phyloP scores from a whole-genome alignment of 331 rosid species.

The Rosa hybrid region DNA sequence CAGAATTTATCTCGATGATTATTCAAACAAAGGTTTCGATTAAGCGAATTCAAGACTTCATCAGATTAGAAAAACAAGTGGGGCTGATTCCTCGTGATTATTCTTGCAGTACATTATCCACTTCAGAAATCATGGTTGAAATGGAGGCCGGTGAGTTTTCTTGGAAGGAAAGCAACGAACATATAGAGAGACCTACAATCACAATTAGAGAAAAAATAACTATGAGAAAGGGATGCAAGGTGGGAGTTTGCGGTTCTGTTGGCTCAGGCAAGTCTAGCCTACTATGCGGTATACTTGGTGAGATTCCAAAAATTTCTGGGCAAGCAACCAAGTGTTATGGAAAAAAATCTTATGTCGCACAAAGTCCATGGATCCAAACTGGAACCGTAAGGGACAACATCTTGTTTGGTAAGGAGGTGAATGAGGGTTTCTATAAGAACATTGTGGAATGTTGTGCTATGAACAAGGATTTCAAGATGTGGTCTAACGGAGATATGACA shows the following conservation, averaged over 20 bases:
- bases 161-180: constrained; percentile 59
- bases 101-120: too few relatives aligned
- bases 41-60: constrained; percentile 62
- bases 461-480: constrained; percentile 58
- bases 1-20: constrained; percentile 88
- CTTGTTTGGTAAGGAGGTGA: constrained; percentile 75
- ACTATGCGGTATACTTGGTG: constrained; percentile 68
- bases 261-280: constrained; percentile 98
- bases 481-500: constrained; percentile 32
- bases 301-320: constrained; percentile 79
- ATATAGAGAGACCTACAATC: constrained; percentile 53
- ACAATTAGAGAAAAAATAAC: constrained; percentile 45
- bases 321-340: constrained; percentile 50
- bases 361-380: constrained; percentile 90
- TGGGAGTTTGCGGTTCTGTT: constrained; percentile 87
- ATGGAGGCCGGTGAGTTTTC: constrained; percentile 61
- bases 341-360: constrained; percentile 76
- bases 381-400: constrained; percentile 85
- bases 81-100: constrained; percentile 32
- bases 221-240: constrained; percentile 60
- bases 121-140: constrained; percentile 46
- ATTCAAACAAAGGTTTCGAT: constrained; percentile 84
- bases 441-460: constrained; percentile 82
- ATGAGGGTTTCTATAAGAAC: constrained; percentile 44
- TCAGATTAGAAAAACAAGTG: constrained; percentile 59